Percentiles rank a stretch among this genome's conserved stretches.
These are phyloP conservation scores for Melanogaster broomeanus DNA, from an alignment of 768 basidiomycete species.

Conservation along the genomic window DNA sequence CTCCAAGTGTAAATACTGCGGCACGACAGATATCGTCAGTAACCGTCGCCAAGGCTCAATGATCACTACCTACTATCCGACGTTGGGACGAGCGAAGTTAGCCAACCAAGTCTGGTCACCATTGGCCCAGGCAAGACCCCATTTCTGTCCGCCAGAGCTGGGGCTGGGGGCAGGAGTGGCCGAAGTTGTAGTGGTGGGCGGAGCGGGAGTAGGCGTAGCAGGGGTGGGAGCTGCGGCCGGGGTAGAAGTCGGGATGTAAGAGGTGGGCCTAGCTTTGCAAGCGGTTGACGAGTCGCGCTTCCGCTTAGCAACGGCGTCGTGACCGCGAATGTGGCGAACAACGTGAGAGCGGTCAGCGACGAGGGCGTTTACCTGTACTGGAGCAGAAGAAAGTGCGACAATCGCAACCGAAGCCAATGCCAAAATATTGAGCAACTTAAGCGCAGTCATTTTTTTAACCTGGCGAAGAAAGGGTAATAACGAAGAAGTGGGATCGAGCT, in stretches of 20 bases:
- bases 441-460: slow-evolving; percentile 43
- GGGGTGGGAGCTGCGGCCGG: slow-evolving; percentile 2
- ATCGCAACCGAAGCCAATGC: slow-evolving; percentile 60
- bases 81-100: slow-evolving; percentile 46
- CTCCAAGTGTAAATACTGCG: slow-evolving; percentile 70
- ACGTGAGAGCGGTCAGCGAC: slow-evolving; percentile 39
- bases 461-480: slow-evolving; percentile 16
- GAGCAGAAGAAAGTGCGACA: slow-evolving; percentile 49
- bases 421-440: slow-evolving; percentile 58
- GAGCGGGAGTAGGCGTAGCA: slow-evolving; percentile 13
- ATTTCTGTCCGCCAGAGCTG: slow-evolving; percentile 39
- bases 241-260: slow-evolving; percentile 22
- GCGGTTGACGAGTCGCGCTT: slow-evolving; percentile 39
- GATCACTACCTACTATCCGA: slow-evolving; percentile 40
- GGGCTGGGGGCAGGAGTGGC: slow-evolving; percentile 19
- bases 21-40: neutral
- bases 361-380: slow-evolving; percentile 54
- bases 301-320: slow-evolving; percentile 50
- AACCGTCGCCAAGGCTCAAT: neutral
- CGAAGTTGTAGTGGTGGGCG: slow-evolving; percentile 15
- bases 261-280: slow-evolving; percentile 56
- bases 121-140: slow-evolving; percentile 67
- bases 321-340: slow-evolving; percentile 48
- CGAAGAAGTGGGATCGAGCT: neutral
- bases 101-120: slow-evolving; percentile 45